phyloP scores from a whole-genome alignment of 768 basidiomycete species.

The Crepidotus variabilis region DNA sequence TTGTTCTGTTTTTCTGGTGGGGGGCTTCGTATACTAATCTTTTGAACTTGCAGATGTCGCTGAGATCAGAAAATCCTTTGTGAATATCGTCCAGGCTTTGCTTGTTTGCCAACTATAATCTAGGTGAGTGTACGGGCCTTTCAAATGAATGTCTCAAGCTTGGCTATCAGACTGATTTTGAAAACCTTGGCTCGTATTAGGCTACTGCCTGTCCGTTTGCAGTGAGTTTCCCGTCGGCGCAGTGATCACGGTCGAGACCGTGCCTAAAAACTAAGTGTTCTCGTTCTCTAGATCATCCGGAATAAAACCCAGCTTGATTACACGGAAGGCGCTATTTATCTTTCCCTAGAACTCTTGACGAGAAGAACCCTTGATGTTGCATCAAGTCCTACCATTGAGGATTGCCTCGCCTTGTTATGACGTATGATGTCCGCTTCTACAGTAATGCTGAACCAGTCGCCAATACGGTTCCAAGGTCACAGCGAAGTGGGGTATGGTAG shows the following conservation, averaged over 20 bases:
- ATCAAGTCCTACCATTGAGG: slow-evolving; percentile 73
- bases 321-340: slow-evolving; percentile 90
- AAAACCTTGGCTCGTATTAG: slow-evolving; percentile 87
- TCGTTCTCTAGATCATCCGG: slow-evolving; percentile 65
- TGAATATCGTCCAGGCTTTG: slow-evolving; percentile 83
- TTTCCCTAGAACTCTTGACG: slow-evolving; percentile 93
- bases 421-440: slow-evolving; percentile 88
- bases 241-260: neutral
- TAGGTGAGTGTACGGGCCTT: slow-evolving; percentile 39
- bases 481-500: slow-evolving; percentile 82
- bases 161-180: slow-evolving; percentile 43
- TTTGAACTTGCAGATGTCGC: slow-evolving; percentile 40
- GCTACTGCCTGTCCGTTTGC: slow-evolving; percentile 85
- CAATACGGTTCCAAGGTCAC: slow-evolving; percentile 53
- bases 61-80: slow-evolving; percentile 71
- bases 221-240: slow-evolving; percentile 76
- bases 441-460: slow-evolving; percentile 70
- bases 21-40: neutral
- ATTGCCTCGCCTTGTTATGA: slow-evolving; percentile 80
- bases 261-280: slow-evolving; percentile 6
- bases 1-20: no score
- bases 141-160: neutral
- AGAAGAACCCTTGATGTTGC: slow-evolving; percentile 73
- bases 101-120: slow-evolving; percentile 89
- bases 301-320: slow-evolving; percentile 76